Conservation (phyloP, 108 stramenopile genomes). For the Cyclotella baltica region DNA sequence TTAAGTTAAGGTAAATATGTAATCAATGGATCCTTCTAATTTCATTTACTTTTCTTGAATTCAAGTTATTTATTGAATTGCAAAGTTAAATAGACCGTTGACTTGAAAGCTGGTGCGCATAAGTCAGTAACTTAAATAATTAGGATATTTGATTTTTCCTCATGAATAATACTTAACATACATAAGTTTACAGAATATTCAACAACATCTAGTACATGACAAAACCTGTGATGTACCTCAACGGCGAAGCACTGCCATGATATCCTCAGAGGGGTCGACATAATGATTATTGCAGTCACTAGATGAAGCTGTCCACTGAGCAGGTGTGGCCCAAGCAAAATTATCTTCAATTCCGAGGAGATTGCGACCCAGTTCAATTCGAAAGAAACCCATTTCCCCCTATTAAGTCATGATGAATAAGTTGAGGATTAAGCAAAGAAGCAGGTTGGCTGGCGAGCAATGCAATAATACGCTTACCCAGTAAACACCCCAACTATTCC, state of each 20-base stretch:
- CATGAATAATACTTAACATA: no score
- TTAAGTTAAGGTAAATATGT: no score
- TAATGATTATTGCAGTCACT: neutral
- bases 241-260: conserved; percentile 2
- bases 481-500: conserved; percentile 76
- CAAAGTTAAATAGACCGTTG: no score
- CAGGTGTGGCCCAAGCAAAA: conserved; percentile 16
- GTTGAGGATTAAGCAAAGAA: neutral
- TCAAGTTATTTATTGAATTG: no score
- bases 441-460: neutral
- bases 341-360: conserved; percentile 19
- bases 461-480: conserved; percentile 15
- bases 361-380: conserved; percentile 19
- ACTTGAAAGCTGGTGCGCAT: no score
- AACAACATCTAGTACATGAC: no score
- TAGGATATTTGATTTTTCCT: no score
- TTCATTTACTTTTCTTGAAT: no score
- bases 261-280: conserved; percentile 27
- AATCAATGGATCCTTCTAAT: no score
- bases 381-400: conserved; percentile 25
- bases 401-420: neutral
- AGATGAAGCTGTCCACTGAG: neutral
- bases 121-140: no score
- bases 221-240: neutral
- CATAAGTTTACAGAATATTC: no score